Conservation (phyloP, 306 rosid species). For the Trifolium repens region DNA sequence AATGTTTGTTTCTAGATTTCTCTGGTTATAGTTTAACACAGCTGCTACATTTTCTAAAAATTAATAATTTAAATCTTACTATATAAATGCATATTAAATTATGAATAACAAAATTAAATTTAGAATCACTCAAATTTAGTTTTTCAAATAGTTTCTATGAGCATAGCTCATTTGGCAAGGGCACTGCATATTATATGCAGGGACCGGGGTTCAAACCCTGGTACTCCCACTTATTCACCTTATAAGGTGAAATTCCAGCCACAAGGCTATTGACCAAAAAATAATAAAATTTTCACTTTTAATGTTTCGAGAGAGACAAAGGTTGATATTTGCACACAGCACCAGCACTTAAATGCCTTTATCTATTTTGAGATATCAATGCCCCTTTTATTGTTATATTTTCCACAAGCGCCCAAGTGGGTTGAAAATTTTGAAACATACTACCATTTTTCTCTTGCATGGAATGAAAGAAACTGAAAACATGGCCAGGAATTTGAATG, state of each 20-base stretch:
- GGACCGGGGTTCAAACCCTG: too few relatives aligned
- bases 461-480: neutral
- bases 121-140: neutral
- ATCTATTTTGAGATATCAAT: neutral
- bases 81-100: neutral
- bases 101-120: neutral
- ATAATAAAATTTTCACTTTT: neutral
- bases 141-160: neutral
- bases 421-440: neutral
- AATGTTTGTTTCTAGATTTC: slow-evolving; percentile 2
- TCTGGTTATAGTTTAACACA: neutral
- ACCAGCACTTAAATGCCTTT: slow-evolving; percentile 2
- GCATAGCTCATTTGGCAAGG: too few relatives aligned
- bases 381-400: slow-evolving; percentile 12
- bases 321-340: neutral
- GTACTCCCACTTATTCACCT: too few relatives aligned
- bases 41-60: neutral
- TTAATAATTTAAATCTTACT: neutral
- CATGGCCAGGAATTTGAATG: neutral
- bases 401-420: neutral
- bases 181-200: too few relatives aligned
- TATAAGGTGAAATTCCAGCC: too few relatives aligned
- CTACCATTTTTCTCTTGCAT: neutral
- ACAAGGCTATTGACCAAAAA: too few relatives aligned
- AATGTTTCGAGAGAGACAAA: neutral